phyloP scores from a whole-genome alignment of 169 alveolate species.

The Eimeria tenella region DNA sequence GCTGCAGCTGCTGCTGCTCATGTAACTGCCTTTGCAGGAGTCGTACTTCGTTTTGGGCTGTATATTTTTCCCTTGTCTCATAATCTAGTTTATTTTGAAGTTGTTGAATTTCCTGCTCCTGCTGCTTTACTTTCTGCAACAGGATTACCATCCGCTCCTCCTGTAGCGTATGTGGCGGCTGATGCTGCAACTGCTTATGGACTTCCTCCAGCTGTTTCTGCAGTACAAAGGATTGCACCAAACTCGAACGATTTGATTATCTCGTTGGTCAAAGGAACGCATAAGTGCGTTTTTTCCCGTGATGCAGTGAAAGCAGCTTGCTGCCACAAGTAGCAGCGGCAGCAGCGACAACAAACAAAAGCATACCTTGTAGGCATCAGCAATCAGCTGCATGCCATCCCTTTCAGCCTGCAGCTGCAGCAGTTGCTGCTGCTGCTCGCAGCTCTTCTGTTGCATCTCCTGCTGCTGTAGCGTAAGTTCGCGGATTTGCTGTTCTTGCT shows the following conservation, averaged over 20 bases:
- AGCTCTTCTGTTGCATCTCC: constrained; percentile 35
- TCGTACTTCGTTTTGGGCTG: constrained; percentile 43
- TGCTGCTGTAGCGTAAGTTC: constrained; percentile 42
- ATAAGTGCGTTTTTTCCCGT: background rate
- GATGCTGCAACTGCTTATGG: constrained; percentile 42
- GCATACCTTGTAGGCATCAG: constrained; percentile 33
- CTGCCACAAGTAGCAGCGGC: constrained; percentile 2
- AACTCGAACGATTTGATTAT: background rate
- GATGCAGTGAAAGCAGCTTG: background rate
- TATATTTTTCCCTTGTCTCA: constrained; percentile 28
- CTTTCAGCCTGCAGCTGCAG: constrained; percentile 53
- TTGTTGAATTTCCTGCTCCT: constrained; percentile 33
- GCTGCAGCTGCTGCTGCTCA: constrained; percentile 25
- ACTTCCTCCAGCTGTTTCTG: constrained; percentile 61
- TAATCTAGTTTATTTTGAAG: constrained; percentile 2
- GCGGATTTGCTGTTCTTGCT: constrained; percentile 14
- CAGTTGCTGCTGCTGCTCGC: constrained; percentile 56
- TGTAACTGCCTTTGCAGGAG: constrained; percentile 45
- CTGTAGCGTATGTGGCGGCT: constrained; percentile 8
- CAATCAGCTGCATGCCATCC: constrained; percentile 52
- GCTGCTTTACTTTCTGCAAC: constrained; percentile 17
- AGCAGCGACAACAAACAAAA: background rate
- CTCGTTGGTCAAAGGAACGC: no score
- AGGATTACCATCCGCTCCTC: constrained; percentile 12
- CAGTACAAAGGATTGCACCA: constrained; percentile 15